A percentile compares a stretch with the other conserved stretches of the same genome.
Evolutionary conservation across 169 alveolate species (phyloP).

Genomic region (Cryptosporidium sp.): DNA sequence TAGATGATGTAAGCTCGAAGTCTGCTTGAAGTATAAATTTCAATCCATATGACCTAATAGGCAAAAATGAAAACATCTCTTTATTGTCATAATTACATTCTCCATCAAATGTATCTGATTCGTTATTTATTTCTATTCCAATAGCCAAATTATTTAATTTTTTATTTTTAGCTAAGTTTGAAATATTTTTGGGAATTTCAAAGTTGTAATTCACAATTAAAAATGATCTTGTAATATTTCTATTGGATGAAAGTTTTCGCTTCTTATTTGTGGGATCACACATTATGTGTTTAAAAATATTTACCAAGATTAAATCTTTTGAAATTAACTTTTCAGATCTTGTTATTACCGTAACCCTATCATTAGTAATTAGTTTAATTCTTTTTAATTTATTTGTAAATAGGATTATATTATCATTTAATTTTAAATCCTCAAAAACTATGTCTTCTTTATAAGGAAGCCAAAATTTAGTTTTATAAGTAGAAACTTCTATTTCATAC

Average conservation of each 20-base stretch:
- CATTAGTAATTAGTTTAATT: constrained; percentile 9
- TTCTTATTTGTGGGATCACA: neutral
- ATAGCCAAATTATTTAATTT: neutral
- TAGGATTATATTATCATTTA: constrained; percentile 22
- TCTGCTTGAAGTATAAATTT: constrained; percentile 79
- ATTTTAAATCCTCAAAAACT: neutral
- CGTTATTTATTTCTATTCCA: constrained; percentile 26
- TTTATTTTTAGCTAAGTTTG: neutral
- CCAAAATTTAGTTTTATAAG: constrained; percentile 51
- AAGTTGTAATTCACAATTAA: constrained; percentile 13
- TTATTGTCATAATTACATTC: constrained; percentile 6
- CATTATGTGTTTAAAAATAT: neutral
- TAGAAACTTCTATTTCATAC: neutral
- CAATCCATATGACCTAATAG: constrained; percentile 78
- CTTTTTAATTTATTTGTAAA: constrained; percentile 53
- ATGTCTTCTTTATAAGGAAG: constrained; percentile 20
- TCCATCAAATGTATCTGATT: constrained; percentile 30
- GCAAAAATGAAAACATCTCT: constrained; percentile 76
- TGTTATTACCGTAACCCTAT: neutral
- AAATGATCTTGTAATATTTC: constrained; percentile 12
- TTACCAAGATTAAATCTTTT: neutral
- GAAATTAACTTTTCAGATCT: constrained; percentile 7
- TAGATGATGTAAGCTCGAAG: constrained; percentile 78
- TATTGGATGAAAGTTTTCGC: constrained; percentile 6
- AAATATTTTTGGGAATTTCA: neutral